A percentile compares a stretch with the other conserved stretches of the same genome.
phyloP scores from a whole-genome alignment of 1,284 basidiomycete species.

The Ceratobasidium theobromae region DNA sequence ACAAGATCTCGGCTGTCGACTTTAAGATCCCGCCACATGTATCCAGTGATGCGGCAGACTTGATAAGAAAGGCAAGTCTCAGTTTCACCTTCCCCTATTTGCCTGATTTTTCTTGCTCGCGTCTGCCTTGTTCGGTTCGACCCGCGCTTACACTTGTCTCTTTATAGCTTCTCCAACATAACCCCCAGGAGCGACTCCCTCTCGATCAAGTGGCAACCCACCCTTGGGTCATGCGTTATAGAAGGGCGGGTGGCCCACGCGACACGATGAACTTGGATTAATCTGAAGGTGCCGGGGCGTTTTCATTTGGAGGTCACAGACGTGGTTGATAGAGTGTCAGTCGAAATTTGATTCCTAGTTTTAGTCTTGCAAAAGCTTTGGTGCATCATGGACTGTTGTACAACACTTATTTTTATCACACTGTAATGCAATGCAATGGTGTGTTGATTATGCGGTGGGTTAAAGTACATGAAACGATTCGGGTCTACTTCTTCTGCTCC shows the following conservation, averaged over 20 bases:
- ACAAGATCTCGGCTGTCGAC: slow-evolving; percentile 80
- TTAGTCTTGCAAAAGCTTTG: too few species aligned
- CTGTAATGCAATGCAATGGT: slow-evolving; percentile 1
- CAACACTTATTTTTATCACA: background rate
- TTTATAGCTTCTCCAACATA: slow-evolving; percentile 81
- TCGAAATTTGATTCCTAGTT: too few species aligned
- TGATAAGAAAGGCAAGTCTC: slow-evolving; percentile 58
- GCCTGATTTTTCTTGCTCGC: background rate
- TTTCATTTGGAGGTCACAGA: too few species aligned
- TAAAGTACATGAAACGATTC: too few species aligned
- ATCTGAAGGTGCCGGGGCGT: too few species aligned
- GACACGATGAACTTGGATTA: too few species aligned
- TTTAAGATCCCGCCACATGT: slow-evolving; percentile 70
- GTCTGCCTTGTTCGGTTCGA: background rate
- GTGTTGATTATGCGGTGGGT: too few species aligned
- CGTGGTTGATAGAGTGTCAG: background rate
- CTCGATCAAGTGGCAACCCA: slow-evolving; percentile 80
- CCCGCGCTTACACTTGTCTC: background rate
- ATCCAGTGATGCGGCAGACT: slow-evolving; percentile 64
- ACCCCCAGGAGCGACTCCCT: slow-evolving; percentile 80
- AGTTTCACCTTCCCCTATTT: slow-evolving; percentile 18
- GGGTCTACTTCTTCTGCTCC: too few species aligned
- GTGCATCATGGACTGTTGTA: slow-evolving; percentile 26
- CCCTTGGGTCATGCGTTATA: slow-evolving; percentile 89
- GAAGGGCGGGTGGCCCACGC: background rate